Evolutionary conservation across 2,329 filamentous ascomycete genomes (phyloP), one percentile per base, ranked within the genome.

Genomic region (Aspergillus candidus): DNA sequence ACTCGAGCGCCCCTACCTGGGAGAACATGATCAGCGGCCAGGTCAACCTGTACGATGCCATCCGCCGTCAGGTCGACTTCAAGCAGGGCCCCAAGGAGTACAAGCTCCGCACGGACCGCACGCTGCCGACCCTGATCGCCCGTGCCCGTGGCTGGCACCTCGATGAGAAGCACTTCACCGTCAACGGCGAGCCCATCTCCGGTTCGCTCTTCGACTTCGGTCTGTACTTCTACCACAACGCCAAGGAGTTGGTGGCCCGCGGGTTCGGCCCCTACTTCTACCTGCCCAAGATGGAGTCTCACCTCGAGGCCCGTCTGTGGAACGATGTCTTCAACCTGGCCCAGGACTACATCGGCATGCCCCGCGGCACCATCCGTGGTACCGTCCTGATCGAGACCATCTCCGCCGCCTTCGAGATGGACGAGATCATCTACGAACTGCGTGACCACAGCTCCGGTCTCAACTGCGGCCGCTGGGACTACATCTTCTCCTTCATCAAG

Each of bases 401-500:
- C 68, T 79, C 91, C 35, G 93, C 93, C 34, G 93, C 91, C 12
- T 98, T 98, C 62, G 93, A 98, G 78, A 98, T 98, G 93, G 93
- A 98, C 61, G 93, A 98, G 82, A 97, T 98, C 72, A 97, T 98
- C 72, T 98, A 96, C 71, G 93, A 97, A 75, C 84, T 98, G 56
- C 86, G 93, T 49, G 91, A 97, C 65, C 93, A 98, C 77, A 91
- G 84, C 68, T 86, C 91, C 6, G 93, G 93, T 38, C 81, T 98
- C 62, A 98, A 98, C 82, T 97, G 93, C 71, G 93, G 93, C 53
- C 86, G 93, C 57, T 98, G 93, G 93, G 93, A 98, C 67, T 98
- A 98, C 78, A 97, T 98, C 73, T 98, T 98, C 79, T 93, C 86
- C 68, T 88, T 91, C 64, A 97, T 98, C 77, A 98, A 98, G 80